Evolutionary conservation across 768 basidiomycete species (phyloP), one percentile per base, ranked within the genome.

Genomic region (Boletus edulis): DNA sequence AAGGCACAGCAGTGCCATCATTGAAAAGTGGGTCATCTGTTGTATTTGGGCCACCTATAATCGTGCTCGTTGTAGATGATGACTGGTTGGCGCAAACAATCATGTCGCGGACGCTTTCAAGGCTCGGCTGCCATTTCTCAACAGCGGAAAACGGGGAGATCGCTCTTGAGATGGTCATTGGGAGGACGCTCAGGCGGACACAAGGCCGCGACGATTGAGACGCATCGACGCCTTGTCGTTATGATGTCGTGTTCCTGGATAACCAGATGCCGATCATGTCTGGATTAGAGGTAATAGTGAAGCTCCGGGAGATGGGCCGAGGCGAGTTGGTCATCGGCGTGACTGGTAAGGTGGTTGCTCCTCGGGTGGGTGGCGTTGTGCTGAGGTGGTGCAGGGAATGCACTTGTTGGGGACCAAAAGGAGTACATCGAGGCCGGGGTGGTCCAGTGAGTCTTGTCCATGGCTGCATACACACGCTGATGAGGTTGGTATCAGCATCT

Each of bases 211-310:
- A 43, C 31, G 47, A 46, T 20, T 22, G 48, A 45, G 41, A 42
- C 14, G 17, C 9, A 22, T 7, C 46, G n/a, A n/a, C 18, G 32
- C 39, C 44, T 14, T 10, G 52, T 31, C 31, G 54, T 5, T 80
- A 72, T 50, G 80, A 80, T 49, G 71, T 80, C 11, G 71, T 81
- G 22, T 83, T 84, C 67, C 66, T 85, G 60, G 78, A 83, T 57
- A 94, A 94, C 67, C 90, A 92, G 71, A 93, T 93, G 89, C 87
- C 87, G 10, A 74, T 90, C 18, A 77, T 91, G 76, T 86, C 86
- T 57, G 93, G 93, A 15, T 65, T 91, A 43, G 81, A 84, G 54
- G 79, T 81, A 18, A 83, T 91, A 12, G 67, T 78, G 51, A 84
- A 81, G 66, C 72, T 94, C 38, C 75, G 91, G 55, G 76, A 79